Evolutionary conservation across 2,329 filamentous ascomycete genomes (phyloP), one percentile per base, ranked within the genome.

Genomic region (Scedosporium dehoogii): DNA sequence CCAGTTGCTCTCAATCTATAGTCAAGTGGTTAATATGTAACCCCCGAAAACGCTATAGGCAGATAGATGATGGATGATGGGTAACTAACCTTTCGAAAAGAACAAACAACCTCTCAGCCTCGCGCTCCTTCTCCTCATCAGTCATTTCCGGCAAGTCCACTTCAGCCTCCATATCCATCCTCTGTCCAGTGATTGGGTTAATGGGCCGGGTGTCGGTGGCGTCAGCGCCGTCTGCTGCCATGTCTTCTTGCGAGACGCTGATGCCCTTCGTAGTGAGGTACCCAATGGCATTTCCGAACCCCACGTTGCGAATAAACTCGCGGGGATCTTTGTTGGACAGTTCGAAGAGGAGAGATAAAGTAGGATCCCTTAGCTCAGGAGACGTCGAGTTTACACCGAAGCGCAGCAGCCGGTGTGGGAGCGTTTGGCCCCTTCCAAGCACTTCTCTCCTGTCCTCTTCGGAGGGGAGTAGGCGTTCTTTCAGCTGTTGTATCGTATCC

Each of bases 231-330:
- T 44, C 59, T 42, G 62, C 60, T 25, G 42, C 59, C 56, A 65
- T 59, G 10, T 66, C 63, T 23, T 62, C 60, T 18, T 65, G 62
- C 6, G 64, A 66, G 48, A 66, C 62, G 33, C 64, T 65, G 63
- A 73, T 71, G 10, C 68, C 70, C 67, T 87, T 82, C 9, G 85
- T 75, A 1, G 86, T 83, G 16, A 99, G 78, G 71, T 94, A 96
- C 0, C 94, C 94, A 0, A 92, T 90, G 0, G 94, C 94, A 70
- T 90, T 96, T 0, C 94, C 94, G 71, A 96, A 99, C 0, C 94
- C 94, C 12, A 99, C 90, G 67, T 97, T 97, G 60, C 90, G 82
- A 0, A 97, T 89, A 69, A 97, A 94, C 33, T 81, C 88, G 16
- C 82, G 83, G 0, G 92, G 84, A 68, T 97, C 87, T 68, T 87